Percentiles rank a stretch among this genome's conserved stretches.
Evolutionary conservation across 176 grass and related monocot species (phyloP).

Genomic region (Lolium perenne): DNA sequence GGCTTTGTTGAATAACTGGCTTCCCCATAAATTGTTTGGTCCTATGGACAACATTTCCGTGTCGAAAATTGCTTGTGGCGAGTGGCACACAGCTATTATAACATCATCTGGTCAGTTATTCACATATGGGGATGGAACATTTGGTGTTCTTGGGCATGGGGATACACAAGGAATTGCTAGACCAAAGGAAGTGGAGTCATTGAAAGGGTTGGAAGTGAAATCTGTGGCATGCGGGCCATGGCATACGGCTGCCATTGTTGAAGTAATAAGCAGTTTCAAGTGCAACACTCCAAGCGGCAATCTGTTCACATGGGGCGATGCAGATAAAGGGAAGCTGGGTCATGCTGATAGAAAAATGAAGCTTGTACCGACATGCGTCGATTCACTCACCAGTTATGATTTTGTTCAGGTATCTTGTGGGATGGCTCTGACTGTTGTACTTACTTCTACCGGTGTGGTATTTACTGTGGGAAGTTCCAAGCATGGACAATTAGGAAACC

Average conservation of each 20-base stretch:
- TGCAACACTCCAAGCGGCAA: slow-evolving; percentile 67
- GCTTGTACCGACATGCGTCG: slow-evolving; percentile 69
- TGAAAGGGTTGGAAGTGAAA: slow-evolving; percentile 79
- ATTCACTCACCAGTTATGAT: slow-evolving; percentile 75
- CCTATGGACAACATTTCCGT: slow-evolving; percentile 70
- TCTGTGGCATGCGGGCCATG: slow-evolving; percentile 90
- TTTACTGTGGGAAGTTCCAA: slow-evolving; percentile 75
- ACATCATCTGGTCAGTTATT: slow-evolving; percentile 80
- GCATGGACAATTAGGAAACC: slow-evolving; percentile 87
- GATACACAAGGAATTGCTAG: slow-evolving; percentile 62
- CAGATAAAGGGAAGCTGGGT: slow-evolving; percentile 81
- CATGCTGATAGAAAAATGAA: slow-evolving; percentile 74
- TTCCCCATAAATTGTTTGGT: slow-evolving; percentile 67
- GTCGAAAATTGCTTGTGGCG: slow-evolving; percentile 78
- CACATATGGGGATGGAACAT: slow-evolving; percentile 93
- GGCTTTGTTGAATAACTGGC: slow-evolving; percentile 66
- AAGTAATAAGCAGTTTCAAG: slow-evolving; percentile 63
- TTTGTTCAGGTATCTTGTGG: slow-evolving; percentile 86
- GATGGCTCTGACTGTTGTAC: slow-evolving; percentile 64
- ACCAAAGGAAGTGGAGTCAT: slow-evolving; percentile 80
- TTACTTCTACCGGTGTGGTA: slow-evolving; percentile 70
- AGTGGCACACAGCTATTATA: slow-evolving; percentile 90
- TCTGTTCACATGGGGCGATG: slow-evolving; percentile 93
- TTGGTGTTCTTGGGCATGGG: slow-evolving; percentile 95
- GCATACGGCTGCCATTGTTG: slow-evolving; percentile 91